Evolutionary conservation across 768 basidiomycete species (phyloP), one percentile per base, ranked within the genome.

Genomic region (Rhodotorula sphaerocarpa): DNA sequence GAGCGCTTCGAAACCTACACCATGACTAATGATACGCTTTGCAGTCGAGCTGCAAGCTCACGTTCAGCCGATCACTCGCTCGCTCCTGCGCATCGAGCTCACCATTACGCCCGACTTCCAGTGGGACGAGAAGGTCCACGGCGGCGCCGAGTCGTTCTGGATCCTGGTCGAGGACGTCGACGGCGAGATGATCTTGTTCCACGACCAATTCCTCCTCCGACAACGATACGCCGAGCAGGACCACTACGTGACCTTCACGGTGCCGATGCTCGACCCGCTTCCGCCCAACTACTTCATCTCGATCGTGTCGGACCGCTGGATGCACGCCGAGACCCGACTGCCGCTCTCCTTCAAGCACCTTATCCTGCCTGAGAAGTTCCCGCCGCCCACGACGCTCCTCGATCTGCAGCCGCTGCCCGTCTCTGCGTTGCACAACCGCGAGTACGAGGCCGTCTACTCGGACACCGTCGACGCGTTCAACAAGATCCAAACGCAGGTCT

Each of bases 271-370:
- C 71, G 93, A 97, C 72, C 93, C 95, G 0, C 86, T 95, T 20
- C 93, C 95, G 25, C 95, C 95, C 2, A 97, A 97, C 75, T 97
- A 97, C 78, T 97, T 90, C 75, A 90, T 99, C 73, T 90, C 88
- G 11, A 79, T 97, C 59, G 82, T 93, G 63, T 93, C 92, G 5
- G 93, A 99, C 73, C 83, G 89, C 39, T 99, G 95, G 93, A 72
- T 96, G 42, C 92, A 97, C 69, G 83, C 91, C 3, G 91, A 96
- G 76, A 97, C 92, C 1, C 84, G 90, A 16, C 79, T 97, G 0
- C 92, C 95, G 0, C 87, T 97, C 54, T 92, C 90, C 1, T 97
- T 99, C 83, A 95, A 93, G 75, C 91, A 97, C 73, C 83, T 99
- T 51, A 92, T 97, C 63, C 84, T 96, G 7, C 95, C 95, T 2